These are phyloP conservation scores for Aurantiochytrium sp. DNA, from an alignment of 108 stramenopile species.

Conservation along the genomic window DNA sequence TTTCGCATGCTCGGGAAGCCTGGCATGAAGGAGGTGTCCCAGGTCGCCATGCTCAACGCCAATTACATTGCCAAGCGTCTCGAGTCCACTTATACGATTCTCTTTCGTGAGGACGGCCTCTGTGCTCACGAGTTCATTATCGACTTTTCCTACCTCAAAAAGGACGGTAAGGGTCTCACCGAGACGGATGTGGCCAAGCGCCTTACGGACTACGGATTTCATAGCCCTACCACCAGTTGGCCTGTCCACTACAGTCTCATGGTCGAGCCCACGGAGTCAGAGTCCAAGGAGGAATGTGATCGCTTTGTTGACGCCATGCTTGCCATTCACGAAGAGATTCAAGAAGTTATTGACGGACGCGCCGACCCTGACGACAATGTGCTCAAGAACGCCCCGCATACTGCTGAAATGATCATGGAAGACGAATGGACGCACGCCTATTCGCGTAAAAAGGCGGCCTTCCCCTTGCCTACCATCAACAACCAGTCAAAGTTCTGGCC, in stretches of 20 bases:
- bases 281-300: conserved; percentile 93
- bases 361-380: conserved; percentile 78
- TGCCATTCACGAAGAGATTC: conserved; percentile 89
- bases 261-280: conserved; percentile 96
- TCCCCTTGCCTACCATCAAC: conserved; percentile 87
- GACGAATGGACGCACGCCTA: conserved; percentile 84
- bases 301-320: conserved; percentile 95
- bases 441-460: conserved; percentile 73
- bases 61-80: conserved; percentile 97
- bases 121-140: conserved; percentile 99
- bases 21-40: conserved; percentile 78
- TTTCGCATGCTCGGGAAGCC: conserved; percentile 92
- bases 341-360: conserved; percentile 80
- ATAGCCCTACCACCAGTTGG: conserved; percentile 98
- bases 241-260: conserved; percentile 96
- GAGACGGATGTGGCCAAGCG: conserved; percentile 97
- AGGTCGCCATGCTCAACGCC: conserved; percentile 92
- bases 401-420: conserved; percentile 68
- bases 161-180: conserved; percentile 74
- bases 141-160: conserved; percentile 83
- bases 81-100: conserved; percentile 74
- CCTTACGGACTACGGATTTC: conserved; percentile 96
- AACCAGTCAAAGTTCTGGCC: conserved; percentile 95
- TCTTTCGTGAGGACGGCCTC: conserved; percentile 91
- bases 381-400: conserved; percentile 90